phyloP scores from a whole-genome alignment of 257 asterid genomes.

The Striga asiatica region DNA sequence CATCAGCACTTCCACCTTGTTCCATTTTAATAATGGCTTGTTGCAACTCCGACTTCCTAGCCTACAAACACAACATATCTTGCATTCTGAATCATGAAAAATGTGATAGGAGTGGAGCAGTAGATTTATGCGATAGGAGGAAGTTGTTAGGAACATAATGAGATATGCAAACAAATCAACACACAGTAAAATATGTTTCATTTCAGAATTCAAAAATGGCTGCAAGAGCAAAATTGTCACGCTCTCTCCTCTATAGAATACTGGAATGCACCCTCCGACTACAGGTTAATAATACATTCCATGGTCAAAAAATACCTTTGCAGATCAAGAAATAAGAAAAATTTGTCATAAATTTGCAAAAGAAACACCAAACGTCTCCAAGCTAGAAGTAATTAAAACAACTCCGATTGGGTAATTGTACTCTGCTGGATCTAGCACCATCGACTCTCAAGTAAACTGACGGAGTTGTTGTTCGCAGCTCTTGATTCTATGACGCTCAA shows the following conservation, averaged over 20 bases:
- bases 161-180: conserved; percentile 4
- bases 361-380: background rate
- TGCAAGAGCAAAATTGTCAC: background rate
- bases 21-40: conserved; percentile 90
- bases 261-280: background rate
- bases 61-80: conserved; percentile 42
- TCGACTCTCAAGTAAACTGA: too few species aligned
- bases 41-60: conserved; percentile 81
- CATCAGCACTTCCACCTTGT: conserved; percentile 99
- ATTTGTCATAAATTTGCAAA: background rate
- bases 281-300: background rate
- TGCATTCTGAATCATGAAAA: conserved; percentile 12
- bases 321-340: background rate
- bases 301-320: background rate
- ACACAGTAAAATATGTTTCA: background rate
- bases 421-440: too few species aligned
- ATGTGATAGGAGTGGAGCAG: conserved; percentile 4
- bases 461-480: too few species aligned
- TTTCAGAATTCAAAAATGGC: conserved; percentile 5
- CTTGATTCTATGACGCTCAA: too few species aligned
- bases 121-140: background rate
- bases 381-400: background rate
- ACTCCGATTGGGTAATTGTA: background rate
- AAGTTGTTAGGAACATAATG: conserved; percentile 1
- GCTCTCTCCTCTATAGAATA: background rate